Base-by-base conservation (phyloP, 768 basidiomycete genomes). In the Mycena latifolia region DNA sequence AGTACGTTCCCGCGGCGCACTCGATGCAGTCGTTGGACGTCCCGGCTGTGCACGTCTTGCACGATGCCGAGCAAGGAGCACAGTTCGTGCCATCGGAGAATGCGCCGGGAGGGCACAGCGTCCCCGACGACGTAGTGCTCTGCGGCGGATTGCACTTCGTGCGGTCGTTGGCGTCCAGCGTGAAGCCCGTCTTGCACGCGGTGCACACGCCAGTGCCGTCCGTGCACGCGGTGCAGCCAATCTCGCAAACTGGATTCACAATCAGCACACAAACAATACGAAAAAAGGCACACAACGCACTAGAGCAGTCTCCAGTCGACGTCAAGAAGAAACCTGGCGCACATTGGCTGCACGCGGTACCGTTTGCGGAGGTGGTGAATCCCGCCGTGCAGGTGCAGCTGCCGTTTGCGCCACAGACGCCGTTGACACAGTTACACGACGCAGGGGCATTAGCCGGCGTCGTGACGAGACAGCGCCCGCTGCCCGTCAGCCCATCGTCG, bases 361-460 rank as follows among this genome's bases (percentile, higher is more conserved):
- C 89, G 53, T 90, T 89, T 27, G 78, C 79, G 0, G 85, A 88
- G 0, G 81, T 82, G 1, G 85, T 87, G 84, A 88, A 91, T 0
- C 89, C 88, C 0, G 84, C 70, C 48, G 86, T 85, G 70, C 89
- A 91, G 1, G 83, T 77, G 63, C 94, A 94, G 64, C 87, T 85
- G 0, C 92, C 89, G 64, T 88, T 84, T 0, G 85, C 66, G 2
- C 85, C 84, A 76, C 94, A 96, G 33, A 87, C 79, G 9, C 94
- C 94, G 71, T 93, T 95, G 61, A 88, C 63, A 72, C 94, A 96
- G 71, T 92, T 91, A 76, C 94, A 96, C 20, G 82, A 83, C 35
- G 86, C 84, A 1, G 89, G 86, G 0, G 84, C 73, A 55, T 86
- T 83, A 35, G 74, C 73, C n/a, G 84, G 77, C 0, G 75, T 66